phyloP scores from a whole-genome alignment of 129 eudicot species.

The Solidago caesia region DNA sequence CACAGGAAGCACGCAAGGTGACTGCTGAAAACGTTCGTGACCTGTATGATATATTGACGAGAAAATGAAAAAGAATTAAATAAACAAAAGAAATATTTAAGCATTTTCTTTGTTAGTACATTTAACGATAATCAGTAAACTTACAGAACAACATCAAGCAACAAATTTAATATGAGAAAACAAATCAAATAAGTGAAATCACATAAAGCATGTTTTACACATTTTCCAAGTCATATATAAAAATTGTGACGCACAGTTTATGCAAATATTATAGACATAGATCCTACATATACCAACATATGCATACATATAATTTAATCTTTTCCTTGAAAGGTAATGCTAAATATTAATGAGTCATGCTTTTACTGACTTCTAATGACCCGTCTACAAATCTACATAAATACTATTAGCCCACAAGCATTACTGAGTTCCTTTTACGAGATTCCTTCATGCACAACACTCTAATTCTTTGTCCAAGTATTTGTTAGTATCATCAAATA shows the following conservation, averaged over 20 bases:
- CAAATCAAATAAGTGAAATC: neutral
- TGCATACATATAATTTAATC: neutral
- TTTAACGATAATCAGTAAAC: neutral
- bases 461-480: neutral
- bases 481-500: neutral
- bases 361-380: neutral
- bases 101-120: neutral
- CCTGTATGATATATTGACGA: conserved; percentile 19
- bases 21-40: conserved; percentile 29
- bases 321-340: no score
- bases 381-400: neutral
- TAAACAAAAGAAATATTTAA: conserved; percentile 5
- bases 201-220: neutral
- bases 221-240: neutral
- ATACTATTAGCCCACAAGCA: neutral
- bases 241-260: no score
- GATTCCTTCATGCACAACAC: neutral
- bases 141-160: neutral
- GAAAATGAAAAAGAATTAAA: neutral
- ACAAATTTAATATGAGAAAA: neutral
- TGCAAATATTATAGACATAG: neutral
- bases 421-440: neutral
- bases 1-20: conserved; percentile 36
- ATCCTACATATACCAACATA: neutral
- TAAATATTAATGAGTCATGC: no score